Evolutionary conservation across 768 basidiomycete genomes (phyloP).

Genomic region (Cubamyces sp.): DNA sequence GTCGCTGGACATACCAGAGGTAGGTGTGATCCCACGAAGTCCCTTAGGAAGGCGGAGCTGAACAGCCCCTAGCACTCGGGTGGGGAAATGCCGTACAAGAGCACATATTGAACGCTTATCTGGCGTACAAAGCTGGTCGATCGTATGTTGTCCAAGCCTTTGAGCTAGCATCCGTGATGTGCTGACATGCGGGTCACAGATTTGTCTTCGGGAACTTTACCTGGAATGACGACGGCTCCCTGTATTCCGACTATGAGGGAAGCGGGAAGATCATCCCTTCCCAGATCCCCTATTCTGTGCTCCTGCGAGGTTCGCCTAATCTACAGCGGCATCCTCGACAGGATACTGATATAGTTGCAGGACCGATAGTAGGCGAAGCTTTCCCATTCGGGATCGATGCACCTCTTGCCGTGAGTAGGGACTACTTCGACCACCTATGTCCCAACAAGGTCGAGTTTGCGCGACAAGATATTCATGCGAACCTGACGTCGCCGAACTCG

Average conservation of each 20-base stretch:
- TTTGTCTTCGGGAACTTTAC: constrained; percentile 61
- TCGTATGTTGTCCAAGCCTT: constrained; percentile 34
- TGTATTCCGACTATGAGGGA: constrained; percentile 39
- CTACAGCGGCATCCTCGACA: neutral
- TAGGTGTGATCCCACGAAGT: neutral
- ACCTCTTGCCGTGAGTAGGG: constrained; percentile 13
- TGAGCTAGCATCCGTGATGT: neutral
- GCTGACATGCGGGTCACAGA: constrained; percentile 22
- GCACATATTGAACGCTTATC: constrained; percentile 37
- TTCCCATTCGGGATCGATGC: constrained; percentile 7
- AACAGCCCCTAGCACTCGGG: constrained; percentile 26
- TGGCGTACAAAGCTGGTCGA: constrained; percentile 41
- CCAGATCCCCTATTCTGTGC: constrained; percentile 53
- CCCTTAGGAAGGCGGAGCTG: too few relatives aligned
- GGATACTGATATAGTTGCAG: neutral
- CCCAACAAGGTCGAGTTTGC: constrained; percentile 3
- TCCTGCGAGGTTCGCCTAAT: constrained; percentile 47
- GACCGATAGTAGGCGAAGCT: constrained; percentile 15
- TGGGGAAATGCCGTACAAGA: constrained; percentile 48
- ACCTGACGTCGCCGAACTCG: neutral
- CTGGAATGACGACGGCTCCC: constrained; percentile 48
- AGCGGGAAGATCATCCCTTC: constrained; percentile 57
- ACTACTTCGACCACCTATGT: constrained; percentile 20
- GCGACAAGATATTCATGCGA: neutral
- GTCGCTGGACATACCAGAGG: constrained; percentile 17